Conservation (phyloP, 2,329 filamentous ascomycete genomes). For the Phialophora chinensis region DNA sequence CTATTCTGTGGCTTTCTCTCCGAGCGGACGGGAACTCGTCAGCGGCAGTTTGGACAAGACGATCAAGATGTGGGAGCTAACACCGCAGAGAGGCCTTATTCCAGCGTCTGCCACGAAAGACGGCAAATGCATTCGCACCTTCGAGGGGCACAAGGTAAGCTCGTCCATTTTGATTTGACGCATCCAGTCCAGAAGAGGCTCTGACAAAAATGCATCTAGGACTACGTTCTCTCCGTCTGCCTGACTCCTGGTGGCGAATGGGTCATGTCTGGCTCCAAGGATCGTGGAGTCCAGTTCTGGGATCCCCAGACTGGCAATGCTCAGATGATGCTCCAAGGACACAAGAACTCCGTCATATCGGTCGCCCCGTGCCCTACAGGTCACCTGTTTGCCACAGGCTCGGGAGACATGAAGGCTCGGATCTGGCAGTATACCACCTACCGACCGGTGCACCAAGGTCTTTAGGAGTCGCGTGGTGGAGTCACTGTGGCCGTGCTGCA, state of each 20-base stretch:
- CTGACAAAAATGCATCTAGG: constrained; percentile 58
- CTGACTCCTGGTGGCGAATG: constrained; percentile 92
- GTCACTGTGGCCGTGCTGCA: neutral
- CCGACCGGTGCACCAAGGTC: constrained; percentile 45
- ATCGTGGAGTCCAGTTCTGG: constrained; percentile 98
- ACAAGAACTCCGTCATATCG: constrained; percentile 98
- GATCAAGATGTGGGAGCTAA: constrained; percentile 99
- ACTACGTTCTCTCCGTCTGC: constrained; percentile 95
- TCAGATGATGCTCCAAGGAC: constrained; percentile 97
- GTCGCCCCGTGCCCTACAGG: constrained; percentile 91
- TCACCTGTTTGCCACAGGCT: constrained; percentile 90
- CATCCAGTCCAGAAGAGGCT: constrained; percentile 10
- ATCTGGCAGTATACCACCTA: constrained; percentile 79
- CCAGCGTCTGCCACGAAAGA: constrained; percentile 74
- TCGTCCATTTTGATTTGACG: neutral
- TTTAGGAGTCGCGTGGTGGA: constrained; percentile 11
- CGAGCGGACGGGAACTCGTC: constrained; percentile 89
- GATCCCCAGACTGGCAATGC: constrained; percentile 91
- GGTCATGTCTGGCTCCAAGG: constrained; percentile 97
- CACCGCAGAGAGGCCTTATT: constrained; percentile 70
- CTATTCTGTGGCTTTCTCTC: constrained; percentile 94
- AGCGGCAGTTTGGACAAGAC: constrained; percentile 96
- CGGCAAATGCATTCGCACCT: constrained; percentile 93
- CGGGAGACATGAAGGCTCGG: constrained; percentile 94
- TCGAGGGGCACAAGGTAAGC: constrained; percentile 90